Evolutionary conservation across 768 basidiomycete species (phyloP).

Genomic region (Mycena polygramma): DNA sequence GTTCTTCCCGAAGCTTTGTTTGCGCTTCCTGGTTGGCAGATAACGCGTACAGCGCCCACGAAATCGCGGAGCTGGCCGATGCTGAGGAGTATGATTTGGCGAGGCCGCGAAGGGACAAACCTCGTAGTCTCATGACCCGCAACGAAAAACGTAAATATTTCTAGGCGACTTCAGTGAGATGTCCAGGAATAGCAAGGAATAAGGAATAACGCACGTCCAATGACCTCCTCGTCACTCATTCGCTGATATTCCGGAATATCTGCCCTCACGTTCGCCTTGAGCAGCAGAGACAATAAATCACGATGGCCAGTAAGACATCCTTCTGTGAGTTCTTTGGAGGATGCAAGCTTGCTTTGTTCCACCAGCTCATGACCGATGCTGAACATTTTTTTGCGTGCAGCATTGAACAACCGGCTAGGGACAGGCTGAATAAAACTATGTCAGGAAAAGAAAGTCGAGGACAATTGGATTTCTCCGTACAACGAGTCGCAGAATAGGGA

Average conservation of each 20-base stretch:
- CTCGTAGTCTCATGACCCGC: slow-evolving; percentile 48
- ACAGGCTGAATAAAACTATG: not conserved
- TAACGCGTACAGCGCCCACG: slow-evolving; percentile 62
- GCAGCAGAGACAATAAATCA: slow-evolving; percentile 61
- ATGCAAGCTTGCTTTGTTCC: slow-evolving; percentile 52
- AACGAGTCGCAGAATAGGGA: slow-evolving; percentile 47
- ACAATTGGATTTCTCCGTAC: slow-evolving; percentile 28
- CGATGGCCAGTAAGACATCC: slow-evolving; percentile 47
- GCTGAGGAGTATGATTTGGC: not conserved
- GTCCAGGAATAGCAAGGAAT: not conserved
- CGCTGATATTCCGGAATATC: slow-evolving; percentile 58
- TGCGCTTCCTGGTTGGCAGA: slow-evolving; percentile 54
- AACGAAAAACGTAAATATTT: slow-evolving; percentile 58
- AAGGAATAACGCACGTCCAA: slow-evolving; percentile 38
- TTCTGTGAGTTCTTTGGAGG: slow-evolving; percentile 33
- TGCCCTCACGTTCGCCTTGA: slow-evolving; percentile 63
- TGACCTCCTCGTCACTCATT: slow-evolving; percentile 63
- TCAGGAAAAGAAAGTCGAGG: not conserved
- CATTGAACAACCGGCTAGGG: slow-evolving; percentile 26
- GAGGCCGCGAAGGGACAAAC: not conserved
- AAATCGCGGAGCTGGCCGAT: slow-evolving; percentile 8
- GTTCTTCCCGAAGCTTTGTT: slow-evolving; percentile 59
- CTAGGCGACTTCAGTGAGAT: slow-evolving; percentile 7
- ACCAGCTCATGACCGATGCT: slow-evolving; percentile 56
- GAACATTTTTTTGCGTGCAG: slow-evolving; percentile 46